phyloP scores from a whole-genome alignment of 495 filamentous ascomycete species.

The Penicillium dipodomyicola region DNA sequence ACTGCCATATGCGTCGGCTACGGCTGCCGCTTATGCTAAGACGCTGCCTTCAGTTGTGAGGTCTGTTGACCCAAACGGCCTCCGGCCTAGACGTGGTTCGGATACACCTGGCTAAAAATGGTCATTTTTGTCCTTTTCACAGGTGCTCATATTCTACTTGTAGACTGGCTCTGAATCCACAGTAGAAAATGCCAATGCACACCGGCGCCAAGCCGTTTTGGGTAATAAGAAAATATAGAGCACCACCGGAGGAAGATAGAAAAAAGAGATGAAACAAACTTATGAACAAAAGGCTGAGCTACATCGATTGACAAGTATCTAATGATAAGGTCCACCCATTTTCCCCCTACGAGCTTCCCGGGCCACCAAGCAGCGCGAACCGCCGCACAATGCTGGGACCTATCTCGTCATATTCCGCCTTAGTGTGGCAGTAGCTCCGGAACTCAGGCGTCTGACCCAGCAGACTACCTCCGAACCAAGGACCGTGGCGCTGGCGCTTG shows the following conservation, averaged over 20 bases:
- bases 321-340: conserved; percentile 12
- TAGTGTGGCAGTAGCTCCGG: conserved; percentile 97
- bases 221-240: conserved; percentile 13
- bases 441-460: conserved; percentile 99
- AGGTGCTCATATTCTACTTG: not conserved
- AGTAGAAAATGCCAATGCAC: not conserved
- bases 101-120: too few species aligned
- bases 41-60: too few species aligned
- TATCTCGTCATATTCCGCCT: conserved; percentile 92
- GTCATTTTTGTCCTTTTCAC: too few species aligned
- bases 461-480: conserved; percentile 97
- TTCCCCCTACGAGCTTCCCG: conserved; percentile 58
- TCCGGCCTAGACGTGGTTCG: too few species aligned
- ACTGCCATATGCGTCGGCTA: not conserved
- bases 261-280: conserved; percentile 33
- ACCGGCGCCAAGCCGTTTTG: conserved; percentile 12
- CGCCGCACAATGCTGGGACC: conserved; percentile 92
- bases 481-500: conserved; percentile 92
- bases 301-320: conserved; percentile 28
- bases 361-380: conserved; percentile 91
- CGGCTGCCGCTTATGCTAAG: too few species aligned
- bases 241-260: conserved; percentile 12
- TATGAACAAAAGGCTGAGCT: conserved; percentile 34
- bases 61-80: too few species aligned
- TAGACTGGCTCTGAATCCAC: not conserved